These are phyloP conservation scores for Entomortierella parvispora DNA, from an alignment of 192 early-diverging fungal genomes.

Conservation along the genomic window DNA sequence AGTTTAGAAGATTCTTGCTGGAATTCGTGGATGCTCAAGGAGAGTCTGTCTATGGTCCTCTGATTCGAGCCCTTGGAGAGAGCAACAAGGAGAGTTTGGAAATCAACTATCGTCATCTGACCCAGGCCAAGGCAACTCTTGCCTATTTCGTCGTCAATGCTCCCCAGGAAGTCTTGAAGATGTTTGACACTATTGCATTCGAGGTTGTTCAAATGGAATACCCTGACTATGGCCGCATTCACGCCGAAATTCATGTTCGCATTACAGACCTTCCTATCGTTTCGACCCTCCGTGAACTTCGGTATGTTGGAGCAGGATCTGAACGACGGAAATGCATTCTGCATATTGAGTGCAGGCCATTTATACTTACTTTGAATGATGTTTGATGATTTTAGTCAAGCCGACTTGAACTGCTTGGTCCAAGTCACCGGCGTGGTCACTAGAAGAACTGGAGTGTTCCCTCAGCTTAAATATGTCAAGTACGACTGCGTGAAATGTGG, in stretches of 20 bases:
- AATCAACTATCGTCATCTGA: slow-evolving; percentile 86
- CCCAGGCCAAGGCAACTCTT: slow-evolving; percentile 79
- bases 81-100: slow-evolving; percentile 84
- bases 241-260: slow-evolving; percentile 93
- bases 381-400: slow-evolving; percentile 63
- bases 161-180: slow-evolving; percentile 86
- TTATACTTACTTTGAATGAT: background rate
- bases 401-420: slow-evolving; percentile 91
- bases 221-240: slow-evolving; percentile 91
- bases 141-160: slow-evolving; percentile 92
- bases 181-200: slow-evolving; percentile 94
- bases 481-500: slow-evolving; percentile 96
- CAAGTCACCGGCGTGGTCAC: slow-evolving; percentile 93
- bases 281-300: slow-evolving; percentile 88
- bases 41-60: slow-evolving; percentile 92
- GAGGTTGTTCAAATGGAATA: slow-evolving; percentile 90
- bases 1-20: slow-evolving; percentile 90
- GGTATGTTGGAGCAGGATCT: slow-evolving; percentile 43
- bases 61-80: slow-evolving; percentile 89
- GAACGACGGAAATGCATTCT: no score
- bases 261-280: slow-evolving; percentile 89
- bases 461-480: slow-evolving; percentile 97
- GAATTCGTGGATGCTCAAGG: slow-evolving; percentile 88
- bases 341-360: background rate
- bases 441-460: slow-evolving; percentile 93